These are phyloP conservation scores for Cladochytrium tenue DNA, from an alignment of 371 early-diverging fungal genomes.

Conservation along the genomic window DNA sequence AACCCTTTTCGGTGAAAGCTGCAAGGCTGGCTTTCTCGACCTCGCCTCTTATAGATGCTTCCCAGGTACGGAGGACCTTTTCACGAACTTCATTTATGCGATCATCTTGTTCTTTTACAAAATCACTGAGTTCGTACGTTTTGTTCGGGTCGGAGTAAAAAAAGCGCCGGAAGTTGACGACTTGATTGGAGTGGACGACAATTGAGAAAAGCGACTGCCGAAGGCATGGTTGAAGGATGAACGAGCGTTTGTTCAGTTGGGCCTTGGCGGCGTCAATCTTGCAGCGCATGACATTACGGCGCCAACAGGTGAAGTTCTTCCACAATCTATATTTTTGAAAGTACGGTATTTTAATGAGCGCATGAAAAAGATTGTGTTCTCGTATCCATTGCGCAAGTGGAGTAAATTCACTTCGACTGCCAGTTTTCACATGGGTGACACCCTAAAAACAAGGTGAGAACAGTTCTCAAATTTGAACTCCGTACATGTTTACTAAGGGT, in stretches of 20 bases:
- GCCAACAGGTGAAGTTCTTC: conserved; percentile 43
- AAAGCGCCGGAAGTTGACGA: conserved; percentile 22
- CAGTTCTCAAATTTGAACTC: neutral
- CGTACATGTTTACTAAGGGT: conserved; percentile 40
- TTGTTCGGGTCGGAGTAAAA: conserved; percentile 25
- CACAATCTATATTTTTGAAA: conserved; percentile 38
- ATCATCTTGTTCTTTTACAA: conserved; percentile 33
- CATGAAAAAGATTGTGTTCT: conserved; percentile 38
- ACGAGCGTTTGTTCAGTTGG: conserved; percentile 27
- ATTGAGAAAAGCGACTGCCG: conserved; percentile 26
- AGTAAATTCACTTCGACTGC: conserved; percentile 38
- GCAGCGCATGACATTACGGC: conserved; percentile 39
- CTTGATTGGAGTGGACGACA: conserved; percentile 22
- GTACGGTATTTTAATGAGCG: conserved; percentile 40
- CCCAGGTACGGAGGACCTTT: conserved; percentile 27
- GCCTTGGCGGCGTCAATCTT: conserved; percentile 37
- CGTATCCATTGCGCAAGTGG: conserved; percentile 41
- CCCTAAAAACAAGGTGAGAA: conserved; percentile 28
- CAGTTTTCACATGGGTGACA: conserved; percentile 30
- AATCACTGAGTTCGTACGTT: conserved; percentile 31
- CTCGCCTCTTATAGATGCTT: conserved; percentile 14
- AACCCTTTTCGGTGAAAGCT: conserved; percentile 33
- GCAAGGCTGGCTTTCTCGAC: conserved; percentile 37
- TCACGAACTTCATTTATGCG: conserved; percentile 22
- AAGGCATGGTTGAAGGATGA: conserved; percentile 34